phyloP scores from a whole-genome alignment of 441 rosid genomes.

The Hura crepitans region DNA sequence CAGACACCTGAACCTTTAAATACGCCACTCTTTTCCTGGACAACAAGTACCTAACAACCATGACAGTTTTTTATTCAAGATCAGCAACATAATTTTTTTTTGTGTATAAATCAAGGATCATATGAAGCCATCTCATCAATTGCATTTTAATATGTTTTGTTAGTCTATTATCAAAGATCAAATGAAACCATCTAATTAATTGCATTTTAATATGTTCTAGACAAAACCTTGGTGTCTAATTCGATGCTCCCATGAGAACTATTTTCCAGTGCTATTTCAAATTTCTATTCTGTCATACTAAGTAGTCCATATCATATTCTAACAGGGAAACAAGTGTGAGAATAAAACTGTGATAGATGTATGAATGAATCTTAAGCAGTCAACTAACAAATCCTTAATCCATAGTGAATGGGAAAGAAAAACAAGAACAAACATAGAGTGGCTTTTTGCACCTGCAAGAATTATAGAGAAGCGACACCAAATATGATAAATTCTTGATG shows the following conservation, averaged over 20 bases:
- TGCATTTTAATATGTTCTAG: background rate
- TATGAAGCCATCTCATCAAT: background rate
- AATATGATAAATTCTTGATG: background rate
- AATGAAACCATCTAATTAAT: background rate
- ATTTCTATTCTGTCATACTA: background rate
- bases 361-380: background rate
- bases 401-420: background rate
- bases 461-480: background rate
- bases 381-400: background rate
- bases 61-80: constrained; percentile 15
- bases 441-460: background rate
- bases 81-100: background rate
- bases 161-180: background rate
- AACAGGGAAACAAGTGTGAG: constrained; percentile 3
- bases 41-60: constrained; percentile 59
- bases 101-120: background rate
- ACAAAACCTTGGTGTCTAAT: background rate
- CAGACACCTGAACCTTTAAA: constrained; percentile 59
- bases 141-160: background rate
- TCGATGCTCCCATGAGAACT: background rate
- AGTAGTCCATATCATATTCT: background rate
- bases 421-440: too few species aligned
- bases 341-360: background rate
- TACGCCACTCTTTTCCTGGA: constrained; percentile 67
- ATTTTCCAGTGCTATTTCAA: background rate